Base-by-base conservation (phyloP, 768 basidiomycete species). In the Psilocybe azurescens region DNA sequence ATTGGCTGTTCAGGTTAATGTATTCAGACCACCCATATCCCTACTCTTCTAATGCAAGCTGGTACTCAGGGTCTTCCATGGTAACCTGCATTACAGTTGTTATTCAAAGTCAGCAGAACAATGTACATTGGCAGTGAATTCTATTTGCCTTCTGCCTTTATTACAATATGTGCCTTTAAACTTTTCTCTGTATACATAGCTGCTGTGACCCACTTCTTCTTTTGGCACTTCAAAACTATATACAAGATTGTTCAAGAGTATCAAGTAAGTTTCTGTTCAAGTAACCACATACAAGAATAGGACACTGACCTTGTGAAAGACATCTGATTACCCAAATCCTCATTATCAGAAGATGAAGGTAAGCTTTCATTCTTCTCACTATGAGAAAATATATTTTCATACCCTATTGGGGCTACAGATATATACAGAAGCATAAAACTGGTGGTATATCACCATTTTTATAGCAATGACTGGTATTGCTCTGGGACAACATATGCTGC, bases 201-300 rank as follows among this genome's bases (percentile, higher is more conserved):
- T n/a, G 81, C 82, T 0, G 64, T 84, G 46, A 80, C 76, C 3
- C 82, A 84, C 62, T 76, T 84, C 53, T 69, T 83, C 16, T 66
- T 85, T 1, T 84, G 83, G 83, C 81, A 85, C 62, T 74, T 67
- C 24, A 69, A 77, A 24, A 79, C 79, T 6, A 67, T 84, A 5
- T 71, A 62, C 11, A 65, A 64, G 18, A 75, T 80, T 56, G 66
- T 82, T 56, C 71, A 74, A 63, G 70, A 67, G 32, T 71, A 68
- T 38, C 62, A 58, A 10, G 74, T 72, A 30, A 52, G 61, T 46
- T n/a, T n/a, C 28, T 18, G 16, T 3, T 13, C 39, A 18, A 20
- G n/a, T 24, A 30, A 5, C 8, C 3, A 33, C 5, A 16, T 52
- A 75, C 73, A 56, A 58, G 61, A 24, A 24, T 24, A 24, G 46